Conservation (phyloP, 2,329 filamentous ascomycete species). For the Cyphellophora europaea region DNA sequence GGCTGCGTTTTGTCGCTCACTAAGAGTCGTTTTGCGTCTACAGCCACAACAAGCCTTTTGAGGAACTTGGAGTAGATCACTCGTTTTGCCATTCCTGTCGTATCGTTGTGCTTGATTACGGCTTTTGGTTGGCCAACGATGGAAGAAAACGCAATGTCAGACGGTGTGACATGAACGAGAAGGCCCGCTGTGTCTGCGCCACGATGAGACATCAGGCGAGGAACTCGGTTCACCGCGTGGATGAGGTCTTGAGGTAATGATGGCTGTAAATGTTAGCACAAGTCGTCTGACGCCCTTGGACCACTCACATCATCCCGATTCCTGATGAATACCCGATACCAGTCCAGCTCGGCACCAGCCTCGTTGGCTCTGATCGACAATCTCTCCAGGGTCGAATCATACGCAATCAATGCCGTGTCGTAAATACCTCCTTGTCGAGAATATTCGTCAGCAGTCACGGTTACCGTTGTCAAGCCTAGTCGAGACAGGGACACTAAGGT, state of each 20-base stretch:
- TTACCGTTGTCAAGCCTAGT: not conserved
- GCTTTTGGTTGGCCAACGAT: slow-evolving; percentile 27
- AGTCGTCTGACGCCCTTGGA: too few relatives aligned
- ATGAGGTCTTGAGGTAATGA: too few relatives aligned
- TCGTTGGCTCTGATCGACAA: not conserved
- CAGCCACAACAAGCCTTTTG: slow-evolving; percentile 37
- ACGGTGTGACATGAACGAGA: slow-evolving; percentile 38
- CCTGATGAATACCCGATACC: too few relatives aligned
- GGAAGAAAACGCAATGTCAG: slow-evolving; percentile 38
- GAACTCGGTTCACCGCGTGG: slow-evolving; percentile 26
- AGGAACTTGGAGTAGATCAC: slow-evolving; percentile 37
- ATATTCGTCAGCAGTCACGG: not conserved
- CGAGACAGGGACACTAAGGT: not conserved
- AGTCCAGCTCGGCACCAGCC: not conserved
- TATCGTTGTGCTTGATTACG: slow-evolving; percentile 29
- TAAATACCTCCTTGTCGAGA: not conserved
- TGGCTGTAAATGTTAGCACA: too few relatives aligned
- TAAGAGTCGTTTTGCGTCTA: slow-evolving; percentile 1
- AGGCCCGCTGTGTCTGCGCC: slow-evolving; percentile 20
- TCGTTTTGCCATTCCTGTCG: slow-evolving; percentile 32
- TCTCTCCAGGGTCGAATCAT: not conserved
- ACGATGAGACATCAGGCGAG: slow-evolving; percentile 17
- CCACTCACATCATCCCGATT: too few relatives aligned
- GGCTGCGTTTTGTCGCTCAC: too few relatives aligned
- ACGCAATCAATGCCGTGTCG: not conserved